Percentiles rank a stretch among this genome's conserved stretches.
Conservation (phyloP, 192 early-diverging fungal genomes). For the Linnemannia zychae region DNA sequence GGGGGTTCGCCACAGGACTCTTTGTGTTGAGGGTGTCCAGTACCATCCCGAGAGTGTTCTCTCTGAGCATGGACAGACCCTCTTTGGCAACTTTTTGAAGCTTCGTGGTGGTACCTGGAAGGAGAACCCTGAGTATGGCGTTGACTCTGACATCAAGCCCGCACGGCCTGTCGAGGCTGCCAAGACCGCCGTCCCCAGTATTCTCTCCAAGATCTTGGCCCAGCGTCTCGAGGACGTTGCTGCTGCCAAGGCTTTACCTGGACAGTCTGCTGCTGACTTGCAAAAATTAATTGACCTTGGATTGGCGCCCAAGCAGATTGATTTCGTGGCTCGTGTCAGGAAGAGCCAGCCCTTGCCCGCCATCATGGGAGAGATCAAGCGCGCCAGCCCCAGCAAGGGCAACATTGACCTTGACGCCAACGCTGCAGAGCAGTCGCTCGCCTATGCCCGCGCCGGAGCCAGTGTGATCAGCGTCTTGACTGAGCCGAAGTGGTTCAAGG, state of each 20-base stretch:
- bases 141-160: conserved; percentile 62
- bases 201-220: conserved; percentile 86
- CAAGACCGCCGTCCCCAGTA: conserved; percentile 64
- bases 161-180: conserved; percentile 56
- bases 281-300: conserved; percentile 76
- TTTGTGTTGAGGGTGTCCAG: conserved; percentile 95
- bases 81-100: conserved; percentile 93
- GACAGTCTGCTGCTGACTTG: conserved; percentile 77
- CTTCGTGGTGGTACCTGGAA: conserved; percentile 92
- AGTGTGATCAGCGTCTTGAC: conserved; percentile 97
- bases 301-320: conserved; percentile 81
- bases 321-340: conserved; percentile 81
- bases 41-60: conserved; percentile 99
- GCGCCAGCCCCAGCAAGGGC: conserved; percentile 97
- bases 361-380: conserved; percentile 98
- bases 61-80: conserved; percentile 88
- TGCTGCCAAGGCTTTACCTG: conserved; percentile 77
- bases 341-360: conserved; percentile 71
- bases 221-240: conserved; percentile 88
- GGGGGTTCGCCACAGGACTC: conserved; percentile 94
- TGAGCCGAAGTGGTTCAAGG: conserved; percentile 99
- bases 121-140: conserved; percentile 66
- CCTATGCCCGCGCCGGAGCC: conserved; percentile 92
- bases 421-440: conserved; percentile 88
- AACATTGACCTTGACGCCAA: conserved; percentile 87